These are phyloP conservation scores for Phalaenopsis equestris DNA, from an alignment of 106 monocot species.

Conservation along the genomic window DNA sequence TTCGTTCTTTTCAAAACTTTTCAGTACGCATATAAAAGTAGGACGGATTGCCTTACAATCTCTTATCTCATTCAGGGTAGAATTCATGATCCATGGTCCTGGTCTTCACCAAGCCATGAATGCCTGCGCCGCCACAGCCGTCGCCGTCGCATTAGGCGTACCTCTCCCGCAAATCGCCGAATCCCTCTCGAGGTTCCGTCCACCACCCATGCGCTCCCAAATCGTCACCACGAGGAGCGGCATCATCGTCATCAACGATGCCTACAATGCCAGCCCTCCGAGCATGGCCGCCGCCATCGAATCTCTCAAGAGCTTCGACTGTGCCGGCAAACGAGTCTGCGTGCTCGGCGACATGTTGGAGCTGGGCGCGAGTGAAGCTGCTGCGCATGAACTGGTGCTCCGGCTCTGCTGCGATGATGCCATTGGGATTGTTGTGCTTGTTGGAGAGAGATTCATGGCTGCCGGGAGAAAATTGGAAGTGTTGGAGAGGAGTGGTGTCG, in stretches of 20 bases:
- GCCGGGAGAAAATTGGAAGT: conserved; percentile 15
- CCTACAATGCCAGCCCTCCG: conserved; percentile 24
- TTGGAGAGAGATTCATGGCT: conserved; percentile 17
- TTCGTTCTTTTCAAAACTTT: background rate
- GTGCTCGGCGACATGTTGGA: conserved; percentile 35
- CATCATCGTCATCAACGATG: conserved; percentile 25
- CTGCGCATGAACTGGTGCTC: conserved; percentile 17
- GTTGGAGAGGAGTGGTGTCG: background rate
- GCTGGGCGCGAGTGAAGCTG: conserved; percentile 14
- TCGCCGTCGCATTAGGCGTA: conserved; percentile 23
- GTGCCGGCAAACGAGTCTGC: conserved; percentile 17
- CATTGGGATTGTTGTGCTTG: conserved; percentile 17
- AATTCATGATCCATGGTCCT: conserved; percentile 26
- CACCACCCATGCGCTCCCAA: conserved; percentile 27
- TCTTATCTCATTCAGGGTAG: conserved; percentile 11
- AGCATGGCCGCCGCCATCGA: conserved; percentile 32
- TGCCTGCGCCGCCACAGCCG: conserved; percentile 32
- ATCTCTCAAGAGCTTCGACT: conserved; percentile 19
- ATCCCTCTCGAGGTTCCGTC: conserved; percentile 25
- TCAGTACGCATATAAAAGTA: background rate
- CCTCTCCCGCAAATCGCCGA: conserved; percentile 19
- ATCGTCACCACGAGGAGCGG: conserved; percentile 12
- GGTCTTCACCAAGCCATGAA: conserved; percentile 28
- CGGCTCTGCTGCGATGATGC: conserved; percentile 16
- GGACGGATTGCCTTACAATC: background rate